Evolutionary conservation across 441 rosid species (phyloP), one percentile per base, ranked within the genome.

Genomic region (Adansonia madagascariensis): DNA sequence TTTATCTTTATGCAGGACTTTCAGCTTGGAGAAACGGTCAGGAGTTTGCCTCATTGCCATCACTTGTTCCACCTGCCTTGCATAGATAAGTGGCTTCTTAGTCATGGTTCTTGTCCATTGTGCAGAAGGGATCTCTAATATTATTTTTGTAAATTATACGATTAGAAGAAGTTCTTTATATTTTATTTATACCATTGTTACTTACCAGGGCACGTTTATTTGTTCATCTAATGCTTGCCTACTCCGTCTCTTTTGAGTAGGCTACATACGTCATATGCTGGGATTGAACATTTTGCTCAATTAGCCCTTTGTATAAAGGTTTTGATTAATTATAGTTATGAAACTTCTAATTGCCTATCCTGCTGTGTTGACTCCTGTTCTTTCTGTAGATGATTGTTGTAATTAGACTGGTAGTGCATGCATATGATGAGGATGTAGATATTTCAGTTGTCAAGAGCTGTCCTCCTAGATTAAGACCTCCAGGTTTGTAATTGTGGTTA

Each of bases 1-100:
- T 80, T 50, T 41, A 20, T 52, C 80, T 80, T 62, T 8, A 35
- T 69, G 72, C 97, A 95, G 99, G 99, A 96, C 83, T 92, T 94
- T 82, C 95, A 91, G 83, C 87, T 92, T 10, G 93, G 94, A 12
- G 98, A 95, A 86, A 93, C 89, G 0, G 92, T 89, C 18, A 88
- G 99, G 82, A 86, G 94, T 76, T 86, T 95, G 90, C 99, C 98
- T 27, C 94, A 95, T 55, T 95, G 98, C 78, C 92, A 89, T 81
- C 99, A 95, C 90, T 83, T 90, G 96, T 95, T 95, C 85, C 99
- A 95, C 83, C 86, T 91, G 61, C 97, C 94, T 4, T 95, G 99
- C 94, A 95, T 95, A 74, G 99, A 95, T 82, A 89, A 92, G 77
- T 95, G 99, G 99, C 97, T 95, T 55, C 85, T 84, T 35, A 81